These are phyloP conservation scores for Setaria viridis DNA, from an alignment of 202 grass and related monocot genomes.

Conservation along the genomic window DNA sequence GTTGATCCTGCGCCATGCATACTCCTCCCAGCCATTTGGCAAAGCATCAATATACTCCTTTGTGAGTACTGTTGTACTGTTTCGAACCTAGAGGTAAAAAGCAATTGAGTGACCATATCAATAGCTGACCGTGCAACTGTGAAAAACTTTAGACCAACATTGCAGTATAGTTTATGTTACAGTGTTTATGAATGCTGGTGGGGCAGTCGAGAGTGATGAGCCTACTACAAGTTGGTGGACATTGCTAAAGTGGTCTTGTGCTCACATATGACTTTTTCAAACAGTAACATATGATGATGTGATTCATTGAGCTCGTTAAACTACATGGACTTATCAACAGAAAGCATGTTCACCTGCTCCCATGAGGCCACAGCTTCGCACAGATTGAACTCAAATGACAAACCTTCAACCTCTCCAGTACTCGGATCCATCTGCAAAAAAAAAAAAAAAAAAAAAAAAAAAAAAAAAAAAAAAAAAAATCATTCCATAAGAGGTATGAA, in stretches of 20 bases:
- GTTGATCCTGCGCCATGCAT: slow-evolving; percentile 97
- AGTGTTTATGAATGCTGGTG: neutral
- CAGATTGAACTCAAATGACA: slow-evolving; percentile 92
- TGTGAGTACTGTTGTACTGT: slow-evolving; percentile 94
- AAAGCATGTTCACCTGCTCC: slow-evolving; percentile 72
- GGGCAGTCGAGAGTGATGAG: neutral
- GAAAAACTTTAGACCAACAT: neutral
- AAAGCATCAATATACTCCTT: slow-evolving; percentile 95
- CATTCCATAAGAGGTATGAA: slow-evolving; percentile 17
- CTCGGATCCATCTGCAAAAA: slow-evolving; percentile 72
- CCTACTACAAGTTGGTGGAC: neutral
- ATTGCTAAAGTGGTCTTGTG: neutral
- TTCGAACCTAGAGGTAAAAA: slow-evolving; percentile 74
- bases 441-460: slow-evolving; percentile 28
- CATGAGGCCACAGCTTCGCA: slow-evolving; percentile 91
- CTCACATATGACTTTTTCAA: neutral
- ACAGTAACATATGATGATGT: neutral
- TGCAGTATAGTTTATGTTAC: neutral
- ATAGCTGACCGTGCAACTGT: neutral
- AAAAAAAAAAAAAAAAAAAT: slow-evolving; percentile 30
- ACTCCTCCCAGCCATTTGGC: slow-evolving; percentile 95
- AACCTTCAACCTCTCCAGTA: slow-evolving; percentile 76
- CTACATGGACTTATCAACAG: neutral
- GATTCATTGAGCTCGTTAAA: neutral
- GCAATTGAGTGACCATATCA: slow-evolving; percentile 7